phyloP scores from a whole-genome alignment of 1,284 basidiomycete species.

The Apiotrichum brassicae region DNA sequence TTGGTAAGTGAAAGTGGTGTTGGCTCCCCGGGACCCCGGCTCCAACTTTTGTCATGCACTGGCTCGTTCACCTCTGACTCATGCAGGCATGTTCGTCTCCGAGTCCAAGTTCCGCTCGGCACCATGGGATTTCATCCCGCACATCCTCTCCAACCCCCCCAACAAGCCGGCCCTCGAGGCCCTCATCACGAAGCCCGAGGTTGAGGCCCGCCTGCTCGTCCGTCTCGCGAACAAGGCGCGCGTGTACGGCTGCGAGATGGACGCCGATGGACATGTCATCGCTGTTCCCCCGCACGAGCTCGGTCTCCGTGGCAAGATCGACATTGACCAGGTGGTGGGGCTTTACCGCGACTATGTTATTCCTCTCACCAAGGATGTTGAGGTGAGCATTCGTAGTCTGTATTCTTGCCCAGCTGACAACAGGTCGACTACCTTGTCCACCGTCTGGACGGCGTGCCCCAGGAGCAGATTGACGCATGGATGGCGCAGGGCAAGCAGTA shows the following conservation, averaged over 20 bases:
- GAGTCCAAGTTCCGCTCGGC: conserved; percentile 88
- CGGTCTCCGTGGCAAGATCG: conserved; percentile 61
- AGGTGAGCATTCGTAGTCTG: conserved; percentile 56
- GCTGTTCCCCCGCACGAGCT: conserved; percentile 20
- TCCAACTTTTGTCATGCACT: too few species aligned
- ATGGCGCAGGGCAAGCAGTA: conserved; percentile 24
- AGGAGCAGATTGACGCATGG: conserved; percentile 70
- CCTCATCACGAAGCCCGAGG: conserved; percentile 93
- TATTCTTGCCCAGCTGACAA: neutral
- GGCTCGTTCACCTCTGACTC: too few species aligned
- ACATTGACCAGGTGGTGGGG: conserved; percentile 84
- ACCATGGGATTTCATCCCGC: conserved; percentile 82
- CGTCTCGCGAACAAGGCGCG: conserved; percentile 84
- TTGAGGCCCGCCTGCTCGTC: conserved; percentile 79
- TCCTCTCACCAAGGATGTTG: conserved; percentile 94
- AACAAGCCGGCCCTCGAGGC: conserved; percentile 69
- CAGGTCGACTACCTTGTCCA: conserved; percentile 88
- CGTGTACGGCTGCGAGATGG: conserved; percentile 87
- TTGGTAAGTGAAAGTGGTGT: conserved; percentile 57
- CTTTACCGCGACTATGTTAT: conserved; percentile 94
- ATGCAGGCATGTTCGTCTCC: conserved; percentile 90
- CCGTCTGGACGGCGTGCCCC: conserved; percentile 71
- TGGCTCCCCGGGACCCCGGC: too few species aligned
- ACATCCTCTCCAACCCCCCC: conserved; percentile 62
- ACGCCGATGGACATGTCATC: conserved; percentile 59